Evolutionary conservation across 192 early-diverging fungal species (phyloP).

Genomic region (Entomortierella chlamydospora): DNA sequence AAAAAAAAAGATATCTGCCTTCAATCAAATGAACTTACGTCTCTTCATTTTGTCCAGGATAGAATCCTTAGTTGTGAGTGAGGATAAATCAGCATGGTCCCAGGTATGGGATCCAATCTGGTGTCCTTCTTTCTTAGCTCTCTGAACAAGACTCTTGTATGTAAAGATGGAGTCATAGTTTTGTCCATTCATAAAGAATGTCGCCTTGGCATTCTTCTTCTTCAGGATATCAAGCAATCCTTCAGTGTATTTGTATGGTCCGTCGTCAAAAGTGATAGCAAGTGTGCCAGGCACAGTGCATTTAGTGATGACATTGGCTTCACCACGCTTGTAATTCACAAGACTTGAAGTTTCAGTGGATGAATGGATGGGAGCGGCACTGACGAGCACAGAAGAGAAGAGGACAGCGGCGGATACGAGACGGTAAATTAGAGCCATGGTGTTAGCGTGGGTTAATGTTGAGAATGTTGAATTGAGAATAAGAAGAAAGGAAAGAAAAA

Average conservation of each 20-base stretch:
- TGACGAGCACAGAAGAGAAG: background rate
- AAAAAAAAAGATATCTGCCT: too few species aligned
- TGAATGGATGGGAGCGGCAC: background rate
- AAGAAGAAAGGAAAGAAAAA: too few species aligned
- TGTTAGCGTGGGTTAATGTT: too few species aligned
- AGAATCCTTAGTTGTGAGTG: too few species aligned
- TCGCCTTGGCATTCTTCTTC: conserved; percentile 25
- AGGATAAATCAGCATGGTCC: conserved; percentile 49
- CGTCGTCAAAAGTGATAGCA: conserved; percentile 50
- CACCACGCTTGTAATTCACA: background rate
- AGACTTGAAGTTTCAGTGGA: background rate
- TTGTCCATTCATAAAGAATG: conserved; percentile 43
- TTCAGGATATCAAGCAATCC: conserved; percentile 12
- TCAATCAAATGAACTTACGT: too few species aligned
- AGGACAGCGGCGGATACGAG: background rate
- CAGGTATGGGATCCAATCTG: conserved; percentile 67
- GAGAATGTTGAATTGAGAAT: too few species aligned
- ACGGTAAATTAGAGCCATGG: too few species aligned
- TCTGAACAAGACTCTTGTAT: conserved; percentile 25
- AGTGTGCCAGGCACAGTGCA: conserved; percentile 52
- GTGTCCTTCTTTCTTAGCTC: conserved; percentile 60
- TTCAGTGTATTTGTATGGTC: conserved; percentile 14
- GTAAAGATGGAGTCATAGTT: conserved; percentile 18
- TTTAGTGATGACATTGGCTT: conserved; percentile 15
- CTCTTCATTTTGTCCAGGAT: too few species aligned